phyloP scores from a whole-genome alignment of 2,329 filamentous ascomycete species.

The Claviceps monticola region DNA sequence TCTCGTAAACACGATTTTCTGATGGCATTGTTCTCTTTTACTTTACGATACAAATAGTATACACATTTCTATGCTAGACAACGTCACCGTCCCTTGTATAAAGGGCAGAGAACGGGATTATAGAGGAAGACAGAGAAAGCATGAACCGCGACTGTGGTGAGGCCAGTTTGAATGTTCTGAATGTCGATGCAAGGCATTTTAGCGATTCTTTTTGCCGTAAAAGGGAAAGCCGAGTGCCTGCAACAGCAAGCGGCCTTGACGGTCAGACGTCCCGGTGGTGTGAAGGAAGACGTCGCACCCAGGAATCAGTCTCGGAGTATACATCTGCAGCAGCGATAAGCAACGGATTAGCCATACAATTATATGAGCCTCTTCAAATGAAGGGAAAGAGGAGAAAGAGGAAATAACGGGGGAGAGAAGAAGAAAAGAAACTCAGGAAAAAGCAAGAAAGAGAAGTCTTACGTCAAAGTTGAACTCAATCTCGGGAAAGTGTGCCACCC shows the following conservation, averaged over 20 bases:
- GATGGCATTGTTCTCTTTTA: background rate
- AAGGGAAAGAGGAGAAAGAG: background rate
- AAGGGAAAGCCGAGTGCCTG: slow-evolving; percentile 47
- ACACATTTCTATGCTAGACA: slow-evolving; percentile 15
- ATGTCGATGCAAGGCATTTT: background rate
- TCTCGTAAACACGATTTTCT: background rate
- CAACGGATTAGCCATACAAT: too few relatives aligned
- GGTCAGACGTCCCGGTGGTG: slow-evolving; percentile 73
- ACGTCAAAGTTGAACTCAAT: slow-evolving; percentile 92
- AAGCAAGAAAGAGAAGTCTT: slow-evolving; percentile 24
- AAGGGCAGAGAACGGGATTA: background rate
- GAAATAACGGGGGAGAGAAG: background rate
- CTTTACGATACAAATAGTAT: slow-evolving; percentile 21
- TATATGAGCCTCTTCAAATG: too few relatives aligned
- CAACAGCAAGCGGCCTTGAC: slow-evolving; percentile 63
- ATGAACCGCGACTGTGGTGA: too few relatives aligned
- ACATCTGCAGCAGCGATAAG: slow-evolving; percentile 29
- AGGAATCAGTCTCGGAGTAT: slow-evolving; percentile 59
- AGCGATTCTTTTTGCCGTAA: slow-evolving; percentile 52
- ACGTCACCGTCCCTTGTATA: background rate
- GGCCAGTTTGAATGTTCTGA: too few relatives aligned
- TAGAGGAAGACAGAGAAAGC: background rate
- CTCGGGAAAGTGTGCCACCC: slow-evolving; percentile 79
- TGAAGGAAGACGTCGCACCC: slow-evolving; percentile 74
- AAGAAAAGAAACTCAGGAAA: background rate